These are phyloP conservation scores for Tuber aestivum DNA, from an alignment of 495 filamentous ascomycete genomes.

Conservation along the genomic window DNA sequence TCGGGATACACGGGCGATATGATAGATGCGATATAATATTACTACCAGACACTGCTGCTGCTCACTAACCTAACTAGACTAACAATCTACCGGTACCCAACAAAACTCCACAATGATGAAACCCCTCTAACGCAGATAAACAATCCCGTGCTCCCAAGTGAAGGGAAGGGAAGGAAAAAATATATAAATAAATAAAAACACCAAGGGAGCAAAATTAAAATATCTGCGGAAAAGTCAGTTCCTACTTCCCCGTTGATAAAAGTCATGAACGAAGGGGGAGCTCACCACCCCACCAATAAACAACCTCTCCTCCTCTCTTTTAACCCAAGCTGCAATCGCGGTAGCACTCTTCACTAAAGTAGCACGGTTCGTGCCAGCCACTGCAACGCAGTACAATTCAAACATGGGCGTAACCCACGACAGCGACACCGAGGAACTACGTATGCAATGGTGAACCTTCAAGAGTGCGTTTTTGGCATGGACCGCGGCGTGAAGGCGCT, in stretches of 20 bases:
- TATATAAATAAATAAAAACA: background rate
- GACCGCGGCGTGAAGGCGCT: slow-evolving; percentile 71
- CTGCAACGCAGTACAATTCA: slow-evolving; percentile 88
- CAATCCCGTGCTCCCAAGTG: background rate
- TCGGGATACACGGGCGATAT: background rate
- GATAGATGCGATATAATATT: background rate
- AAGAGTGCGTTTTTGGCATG: slow-evolving; percentile 77
- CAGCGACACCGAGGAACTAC: slow-evolving; percentile 65
- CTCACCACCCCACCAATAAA: slow-evolving; percentile 85
- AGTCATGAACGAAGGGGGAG: background rate
- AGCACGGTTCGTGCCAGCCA: slow-evolving; percentile 65
- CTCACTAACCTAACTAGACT: background rate
- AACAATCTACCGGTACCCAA: background rate
- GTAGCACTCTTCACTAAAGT: slow-evolving; percentile 79
- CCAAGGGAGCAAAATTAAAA: background rate
- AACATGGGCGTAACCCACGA: slow-evolving; percentile 88
- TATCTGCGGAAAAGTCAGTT: background rate
- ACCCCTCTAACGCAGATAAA: background rate
- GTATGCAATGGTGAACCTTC: slow-evolving; percentile 75
- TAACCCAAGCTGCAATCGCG: slow-evolving; percentile 80
- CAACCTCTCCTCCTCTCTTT: slow-evolving; percentile 80
- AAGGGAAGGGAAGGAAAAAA: background rate
- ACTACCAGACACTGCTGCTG: background rate
- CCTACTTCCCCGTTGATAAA: background rate
- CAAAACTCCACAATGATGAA: slow-evolving; percentile 2